phyloP scores from a whole-genome alignment of 208 protist genomes.

The Leishmania lainsoni region DNA sequence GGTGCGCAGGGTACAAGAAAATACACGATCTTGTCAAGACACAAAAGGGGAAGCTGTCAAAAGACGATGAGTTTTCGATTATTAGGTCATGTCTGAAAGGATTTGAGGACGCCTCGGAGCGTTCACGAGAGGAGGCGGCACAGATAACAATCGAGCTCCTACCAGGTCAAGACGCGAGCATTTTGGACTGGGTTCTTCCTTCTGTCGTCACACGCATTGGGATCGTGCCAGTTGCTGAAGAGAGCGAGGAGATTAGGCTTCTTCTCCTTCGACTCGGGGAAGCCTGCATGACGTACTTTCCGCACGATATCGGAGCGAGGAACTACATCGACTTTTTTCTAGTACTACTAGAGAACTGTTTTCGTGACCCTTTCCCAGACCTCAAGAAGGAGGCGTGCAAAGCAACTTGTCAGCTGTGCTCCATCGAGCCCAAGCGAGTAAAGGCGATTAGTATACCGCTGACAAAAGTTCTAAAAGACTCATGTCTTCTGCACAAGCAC shows the following conservation, averaged over 20 bases:
- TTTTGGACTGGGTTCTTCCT: conserved; percentile 91
- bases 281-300: conserved; percentile 81
- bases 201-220: conserved; percentile 85
- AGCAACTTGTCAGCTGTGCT: conserved; percentile 64
- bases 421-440: conserved; percentile 76
- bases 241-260: conserved; percentile 85
- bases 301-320: conserved; percentile 73
- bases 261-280: conserved; percentile 62
- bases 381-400: conserved; percentile 87
- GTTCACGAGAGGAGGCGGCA: conserved; percentile 79
- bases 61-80: conserved; percentile 57
- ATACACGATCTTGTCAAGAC: conserved; percentile 41
- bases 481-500: conserved; percentile 88
- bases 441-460: conserved; percentile 66
- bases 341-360: conserved; percentile 85
- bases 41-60: conserved; percentile 8
- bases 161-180: conserved; percentile 42
- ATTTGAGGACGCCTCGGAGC: conserved; percentile 81
- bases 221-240: conserved; percentile 65
- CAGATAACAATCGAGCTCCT: conserved; percentile 48
- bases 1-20: conserved; percentile 66
- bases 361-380: conserved; percentile 77
- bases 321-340: conserved; percentile 91
- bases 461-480: conserved; percentile 64
- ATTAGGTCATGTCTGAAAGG: conserved; percentile 63